A percentile compares a stretch with the other conserved stretches of the same genome.
These are phyloP conservation scores for Malassezia pachydermatis DNA, from an alignment of 1,284 basidiomycete genomes.

Conservation along the genomic window DNA sequence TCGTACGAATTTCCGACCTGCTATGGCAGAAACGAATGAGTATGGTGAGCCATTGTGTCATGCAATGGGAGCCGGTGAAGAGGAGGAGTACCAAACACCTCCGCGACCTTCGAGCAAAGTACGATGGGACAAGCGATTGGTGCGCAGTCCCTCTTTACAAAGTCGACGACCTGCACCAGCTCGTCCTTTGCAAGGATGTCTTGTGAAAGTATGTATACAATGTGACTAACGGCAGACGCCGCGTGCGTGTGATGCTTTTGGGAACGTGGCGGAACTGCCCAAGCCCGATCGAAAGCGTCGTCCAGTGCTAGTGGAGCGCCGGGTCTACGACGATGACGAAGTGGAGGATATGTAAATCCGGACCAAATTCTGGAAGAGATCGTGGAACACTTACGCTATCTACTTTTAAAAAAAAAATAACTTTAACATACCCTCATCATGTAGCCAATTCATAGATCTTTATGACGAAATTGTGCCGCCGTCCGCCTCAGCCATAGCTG, in stretches of 20 bases:
- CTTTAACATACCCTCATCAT: too few species aligned
- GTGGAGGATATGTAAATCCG: slow-evolving; percentile 1
- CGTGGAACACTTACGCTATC: not conserved
- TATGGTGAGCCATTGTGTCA: slow-evolving; percentile 7
- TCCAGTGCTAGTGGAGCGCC: slow-evolving; percentile 5
- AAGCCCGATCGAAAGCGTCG: not conserved
- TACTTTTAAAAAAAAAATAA: not conserved
- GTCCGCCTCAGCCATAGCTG: slow-evolving; percentile 36
- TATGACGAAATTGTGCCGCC: not conserved
- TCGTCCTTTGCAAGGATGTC: not conserved
- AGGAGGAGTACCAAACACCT: slow-evolving; percentile 11
- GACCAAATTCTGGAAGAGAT: not conserved
- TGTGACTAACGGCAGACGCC: too few species aligned
- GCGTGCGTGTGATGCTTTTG: slow-evolving; percentile 9
- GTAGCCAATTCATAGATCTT: too few species aligned
- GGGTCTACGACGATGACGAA: slow-evolving; percentile 11
- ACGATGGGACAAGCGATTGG: slow-evolving; percentile 15
- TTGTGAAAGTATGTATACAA: too few species aligned
- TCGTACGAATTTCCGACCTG: not conserved
- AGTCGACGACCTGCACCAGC: not conserved
- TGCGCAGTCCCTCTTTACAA: slow-evolving; percentile 3
- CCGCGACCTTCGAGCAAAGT: slow-evolving; percentile 6
- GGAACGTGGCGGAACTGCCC: slow-evolving; percentile 7
- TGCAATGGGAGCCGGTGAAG: slow-evolving; percentile 13
- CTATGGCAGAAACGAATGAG: slow-evolving; percentile 3